Conservation (phyloP, 257 asterid species). For the Cynanchum wilfordii region DNA sequence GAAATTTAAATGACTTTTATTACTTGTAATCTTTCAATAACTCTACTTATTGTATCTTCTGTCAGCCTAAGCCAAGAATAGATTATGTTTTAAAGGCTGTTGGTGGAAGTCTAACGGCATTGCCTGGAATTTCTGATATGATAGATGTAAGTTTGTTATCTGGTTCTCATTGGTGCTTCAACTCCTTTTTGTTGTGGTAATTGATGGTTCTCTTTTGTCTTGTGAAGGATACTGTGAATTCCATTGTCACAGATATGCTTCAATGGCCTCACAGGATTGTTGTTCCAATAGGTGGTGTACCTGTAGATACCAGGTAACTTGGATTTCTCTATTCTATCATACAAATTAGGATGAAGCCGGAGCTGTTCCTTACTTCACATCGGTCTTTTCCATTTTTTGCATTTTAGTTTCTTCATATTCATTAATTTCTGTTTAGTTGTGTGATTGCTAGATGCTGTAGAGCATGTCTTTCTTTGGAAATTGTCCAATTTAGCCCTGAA, state of each 20-base stretch:
- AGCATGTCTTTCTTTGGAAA: neutral
- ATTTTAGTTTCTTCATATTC: neutral
- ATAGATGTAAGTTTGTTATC: slow-evolving; percentile 63
- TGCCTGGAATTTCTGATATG: slow-evolving; percentile 97
- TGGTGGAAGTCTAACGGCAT: slow-evolving; percentile 95
- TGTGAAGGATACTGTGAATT: slow-evolving; percentile 72
- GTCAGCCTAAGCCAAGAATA: slow-evolving; percentile 91
- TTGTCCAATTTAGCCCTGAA: neutral
- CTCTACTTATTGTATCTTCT: slow-evolving; percentile 14
- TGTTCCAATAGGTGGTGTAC: slow-evolving; percentile 90
- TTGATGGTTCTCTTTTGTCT: slow-evolving; percentile 29
- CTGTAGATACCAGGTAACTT: slow-evolving; percentile 70
- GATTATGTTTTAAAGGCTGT: slow-evolving; percentile 92
- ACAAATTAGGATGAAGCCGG: neutral
- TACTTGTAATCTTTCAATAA: neutral
- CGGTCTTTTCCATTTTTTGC: neutral
- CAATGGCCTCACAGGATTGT: slow-evolving; percentile 99
- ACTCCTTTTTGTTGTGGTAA: neutral
- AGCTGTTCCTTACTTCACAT: neutral
- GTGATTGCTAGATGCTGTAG: neutral
- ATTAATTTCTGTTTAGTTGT: neutral
- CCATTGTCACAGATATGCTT: slow-evolving; percentile 83
- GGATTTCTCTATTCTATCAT: slow-evolving; percentile 8
- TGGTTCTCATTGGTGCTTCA: neutral
- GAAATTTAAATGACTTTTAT: neutral